Evolutionary conservation across 305 asterid species (phyloP).

Genomic region (Fraxinus dipetala): DNA sequence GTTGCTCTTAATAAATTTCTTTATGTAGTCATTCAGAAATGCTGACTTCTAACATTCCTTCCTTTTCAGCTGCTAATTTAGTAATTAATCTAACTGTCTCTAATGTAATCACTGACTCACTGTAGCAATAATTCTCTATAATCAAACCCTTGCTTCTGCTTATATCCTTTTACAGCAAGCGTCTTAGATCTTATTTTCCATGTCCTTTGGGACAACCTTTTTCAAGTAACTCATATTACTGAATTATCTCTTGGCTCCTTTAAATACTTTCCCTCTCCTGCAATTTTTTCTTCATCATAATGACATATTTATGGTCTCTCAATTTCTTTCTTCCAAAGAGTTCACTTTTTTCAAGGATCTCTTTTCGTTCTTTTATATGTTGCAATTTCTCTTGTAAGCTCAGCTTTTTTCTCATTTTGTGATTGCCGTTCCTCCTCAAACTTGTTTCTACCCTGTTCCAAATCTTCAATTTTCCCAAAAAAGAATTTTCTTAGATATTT

Average conservation of each 20-base stretch:
- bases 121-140: neutral
- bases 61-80: neutral
- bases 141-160: neutral
- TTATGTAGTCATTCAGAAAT: neutral
- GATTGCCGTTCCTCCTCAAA: neutral
- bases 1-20: neutral
- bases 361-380: neutral
- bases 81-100: neutral
- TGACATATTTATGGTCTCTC: neutral
- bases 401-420: neutral
- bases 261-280: neutral
- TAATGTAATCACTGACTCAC: neutral
- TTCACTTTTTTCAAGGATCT: neutral
- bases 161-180: neutral
- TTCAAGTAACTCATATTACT: neutral
- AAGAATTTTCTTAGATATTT: neutral
- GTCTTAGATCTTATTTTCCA: neutral
- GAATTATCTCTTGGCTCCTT: neutral
- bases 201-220: neutral
- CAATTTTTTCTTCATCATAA: neutral
- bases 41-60: neutral
- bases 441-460: neutral
- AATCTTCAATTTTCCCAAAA: neutral
- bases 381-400: constrained; percentile 1
- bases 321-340: neutral